Evolutionary conservation across 768 basidiomycete genomes (phyloP).

Genomic region (Fibroporia radiculosa): DNA sequence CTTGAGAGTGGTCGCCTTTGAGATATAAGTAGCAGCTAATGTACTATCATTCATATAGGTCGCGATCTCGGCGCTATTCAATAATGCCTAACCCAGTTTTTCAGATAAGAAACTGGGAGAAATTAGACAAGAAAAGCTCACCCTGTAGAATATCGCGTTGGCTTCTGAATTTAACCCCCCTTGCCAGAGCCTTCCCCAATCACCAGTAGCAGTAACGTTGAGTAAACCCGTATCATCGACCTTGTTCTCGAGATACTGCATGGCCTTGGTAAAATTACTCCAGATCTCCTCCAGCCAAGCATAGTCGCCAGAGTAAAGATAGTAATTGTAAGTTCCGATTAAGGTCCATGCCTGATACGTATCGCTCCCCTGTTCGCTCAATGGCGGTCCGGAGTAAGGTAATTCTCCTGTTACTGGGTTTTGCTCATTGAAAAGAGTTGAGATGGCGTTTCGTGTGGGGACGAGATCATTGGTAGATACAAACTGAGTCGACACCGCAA

Average conservation of each 20-base stretch:
- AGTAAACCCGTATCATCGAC: slow-evolving; percentile 43
- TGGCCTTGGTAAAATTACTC: slow-evolving; percentile 50
- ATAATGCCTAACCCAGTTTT: slow-evolving; percentile 32
- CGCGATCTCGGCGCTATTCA: slow-evolving; percentile 39
- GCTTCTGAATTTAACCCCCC: slow-evolving; percentile 51
- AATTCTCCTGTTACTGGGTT: slow-evolving; percentile 46
- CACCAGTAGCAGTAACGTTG: slow-evolving; percentile 47
- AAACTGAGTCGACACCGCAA: slow-evolving; percentile 52
- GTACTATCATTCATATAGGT: slow-evolving; percentile 26
- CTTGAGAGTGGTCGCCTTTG: slow-evolving; percentile 43
- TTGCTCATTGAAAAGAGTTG: slow-evolving; percentile 49
- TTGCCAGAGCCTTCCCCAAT: slow-evolving; percentile 50
- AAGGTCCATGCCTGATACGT: slow-evolving; percentile 58
- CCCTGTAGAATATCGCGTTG: slow-evolving; percentile 47
- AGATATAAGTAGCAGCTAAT: slow-evolving; percentile 30
- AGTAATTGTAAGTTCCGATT: slow-evolving; percentile 51
- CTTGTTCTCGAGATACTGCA: slow-evolving; percentile 46
- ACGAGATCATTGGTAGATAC: slow-evolving; percentile 54
- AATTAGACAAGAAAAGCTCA: slow-evolving; percentile 11
- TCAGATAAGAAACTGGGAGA: neutral
- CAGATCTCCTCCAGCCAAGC: slow-evolving; percentile 42
- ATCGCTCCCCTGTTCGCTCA: slow-evolving; percentile 36
- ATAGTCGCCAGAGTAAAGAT: slow-evolving; percentile 44
- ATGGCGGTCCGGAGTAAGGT: slow-evolving; percentile 42
- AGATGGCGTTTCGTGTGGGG: slow-evolving; percentile 48